Evolutionary conservation across 2,329 filamentous ascomycete species (phyloP).

Genomic region (Verticillium zaregamsianum): DNA sequence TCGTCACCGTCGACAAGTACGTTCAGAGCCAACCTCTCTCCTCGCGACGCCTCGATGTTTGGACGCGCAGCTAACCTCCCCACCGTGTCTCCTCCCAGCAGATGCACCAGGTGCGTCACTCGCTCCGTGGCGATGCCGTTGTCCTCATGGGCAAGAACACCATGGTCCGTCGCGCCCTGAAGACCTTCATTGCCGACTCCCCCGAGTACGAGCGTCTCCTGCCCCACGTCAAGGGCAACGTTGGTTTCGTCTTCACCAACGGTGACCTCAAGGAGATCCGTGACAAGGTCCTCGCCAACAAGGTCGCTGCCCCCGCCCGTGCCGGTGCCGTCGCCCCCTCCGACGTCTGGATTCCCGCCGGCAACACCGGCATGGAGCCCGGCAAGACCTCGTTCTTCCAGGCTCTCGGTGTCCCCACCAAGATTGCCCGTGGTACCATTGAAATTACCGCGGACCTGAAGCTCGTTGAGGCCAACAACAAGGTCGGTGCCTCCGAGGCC

Average conservation of each 20-base stretch:
- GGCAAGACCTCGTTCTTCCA: constrained; percentile 99
- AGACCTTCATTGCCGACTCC: constrained; percentile 84
- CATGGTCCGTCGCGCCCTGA: constrained; percentile 98
- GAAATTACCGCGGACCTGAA: constrained; percentile 98
- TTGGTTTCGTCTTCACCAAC: constrained; percentile 99
- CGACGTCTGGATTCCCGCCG: constrained; percentile 93
- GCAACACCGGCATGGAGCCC: constrained; percentile 99
- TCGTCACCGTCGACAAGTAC: constrained; percentile 80
- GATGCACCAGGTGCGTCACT: constrained; percentile 99
- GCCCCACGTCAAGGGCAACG: constrained; percentile 93
- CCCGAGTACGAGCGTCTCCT: constrained; percentile 98
- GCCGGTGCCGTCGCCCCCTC: constrained; percentile 90
- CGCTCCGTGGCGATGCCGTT: constrained; percentile 86
- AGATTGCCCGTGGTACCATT: constrained; percentile 99
- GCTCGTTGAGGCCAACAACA: constrained; percentile 87
- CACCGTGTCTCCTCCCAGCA: constrained; percentile 98
- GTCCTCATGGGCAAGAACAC: constrained; percentile 99
- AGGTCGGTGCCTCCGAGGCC: constrained; percentile 98
- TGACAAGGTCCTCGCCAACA: constrained; percentile 93
- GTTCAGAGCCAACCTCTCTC: not conserved
- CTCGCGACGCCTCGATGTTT: not conserved
- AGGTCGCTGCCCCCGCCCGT: constrained; percentile 95
- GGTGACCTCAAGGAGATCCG: constrained; percentile 85
- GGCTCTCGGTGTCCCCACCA: constrained; percentile 99
- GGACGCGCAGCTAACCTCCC: not conserved